These are phyloP conservation scores for Candida schatavii DNA, from an alignment of 805 yeast genomes.

Conservation along the genomic window DNA sequence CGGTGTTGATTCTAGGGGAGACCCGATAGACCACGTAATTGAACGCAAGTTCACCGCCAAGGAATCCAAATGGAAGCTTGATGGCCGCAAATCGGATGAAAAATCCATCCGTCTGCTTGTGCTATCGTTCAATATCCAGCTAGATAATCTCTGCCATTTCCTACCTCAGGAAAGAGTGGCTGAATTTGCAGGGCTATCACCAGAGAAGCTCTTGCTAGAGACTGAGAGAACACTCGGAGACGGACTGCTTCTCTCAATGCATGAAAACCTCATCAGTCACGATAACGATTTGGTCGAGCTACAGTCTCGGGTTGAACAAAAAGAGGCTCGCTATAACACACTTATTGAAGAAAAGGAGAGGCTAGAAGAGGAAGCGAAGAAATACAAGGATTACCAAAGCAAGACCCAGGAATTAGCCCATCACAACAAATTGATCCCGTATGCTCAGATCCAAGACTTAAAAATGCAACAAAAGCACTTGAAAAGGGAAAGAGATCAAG, in stretches of 20 bases:
- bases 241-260: conserved; percentile 53
- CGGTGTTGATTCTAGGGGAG: too few species aligned
- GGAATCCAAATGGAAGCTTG: conserved; percentile 53
- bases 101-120: conserved; percentile 44
- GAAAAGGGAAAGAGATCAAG: conserved; percentile 33
- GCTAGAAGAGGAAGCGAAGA: conserved; percentile 44
- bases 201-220: conserved; percentile 69
- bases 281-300: conserved; percentile 40
- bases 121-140: conserved; percentile 63
- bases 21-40: conserved; percentile 31
- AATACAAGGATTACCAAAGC: conserved; percentile 44
- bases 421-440: conserved; percentile 41
- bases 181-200: conserved; percentile 78
- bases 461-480: conserved; percentile 29
- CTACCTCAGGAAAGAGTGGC: conserved; percentile 95
- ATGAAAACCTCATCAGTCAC: conserved; percentile 51
- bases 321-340: conserved; percentile 26
- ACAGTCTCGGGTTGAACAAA: conserved; percentile 22
- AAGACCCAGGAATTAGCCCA: conserved; percentile 37
- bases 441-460: conserved; percentile 38
- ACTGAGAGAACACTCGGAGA: conserved; percentile 79
- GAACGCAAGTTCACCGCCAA: conserved; percentile 45
- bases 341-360: conserved; percentile 36
- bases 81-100: conserved; percentile 42
- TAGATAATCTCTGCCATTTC: conserved; percentile 90